Evolutionary conservation across 108 stramenopile genomes (phyloP), one percentile per base, ranked within the genome.

Genomic region (Craspedostauros australis): DNA sequence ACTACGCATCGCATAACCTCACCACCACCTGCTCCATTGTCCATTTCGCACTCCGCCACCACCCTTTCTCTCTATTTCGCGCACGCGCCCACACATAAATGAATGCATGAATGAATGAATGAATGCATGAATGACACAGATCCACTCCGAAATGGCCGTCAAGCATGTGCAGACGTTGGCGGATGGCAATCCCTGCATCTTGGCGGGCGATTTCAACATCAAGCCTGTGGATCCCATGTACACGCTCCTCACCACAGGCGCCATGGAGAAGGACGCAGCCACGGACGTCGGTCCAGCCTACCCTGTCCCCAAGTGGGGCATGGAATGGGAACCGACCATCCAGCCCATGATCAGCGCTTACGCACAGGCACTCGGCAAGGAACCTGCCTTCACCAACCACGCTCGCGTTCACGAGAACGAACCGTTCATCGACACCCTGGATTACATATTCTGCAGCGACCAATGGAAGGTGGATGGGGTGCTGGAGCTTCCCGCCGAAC

Each of bases 311-410:
- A 84, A 82, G 45, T 49, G 77, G 63, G 84, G 83, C 12, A 62
- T 76, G 56, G 73, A 72, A 20, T 86, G 84, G 88, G 53, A 66
- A 26, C 51, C 72, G 5, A 62, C 68, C 9, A 46, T 60, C 4
- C 51, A 59, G 40, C 46, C 70, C 1, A 88, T 84, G 79, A 56
- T 67, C 42, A 83, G 79, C 27, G 84, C 90, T n/a, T 86, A 88
- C 60, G 82, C 79, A 11, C 52, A 31, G 5, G 27, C 48, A 19
- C 15, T 27, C n/a, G 76, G 72, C 1, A 39, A 28, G 32, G 93
- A 96, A 38, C 92, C 94, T 8, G 83, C 92, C 46, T 95, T 90
- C 70, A 97, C 94, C 33, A 96, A 96, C 51, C 84, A 80, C 55
- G 88, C 92, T n/a, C 80, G 82, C 34, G 39, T 54, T 14, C 55